Base-by-base conservation (phyloP, 75 land plant genomes). In the Selaginella moellendorffii region DNA sequence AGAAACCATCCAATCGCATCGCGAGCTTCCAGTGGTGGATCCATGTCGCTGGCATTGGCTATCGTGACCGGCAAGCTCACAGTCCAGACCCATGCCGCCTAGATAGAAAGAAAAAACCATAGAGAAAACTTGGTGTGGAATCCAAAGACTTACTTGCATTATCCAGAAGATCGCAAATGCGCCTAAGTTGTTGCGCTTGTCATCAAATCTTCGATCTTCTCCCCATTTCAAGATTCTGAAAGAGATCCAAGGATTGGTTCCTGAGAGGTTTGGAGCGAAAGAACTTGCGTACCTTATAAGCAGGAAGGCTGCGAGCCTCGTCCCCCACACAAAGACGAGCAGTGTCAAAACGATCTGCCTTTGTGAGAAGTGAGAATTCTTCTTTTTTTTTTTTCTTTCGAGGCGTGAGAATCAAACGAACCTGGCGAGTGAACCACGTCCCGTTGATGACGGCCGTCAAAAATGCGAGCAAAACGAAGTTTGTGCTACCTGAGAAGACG, bases 41-140 rank as follows among this genome's bases (percentile, higher is more conserved):
- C 65, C 66, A 74, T 65, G 63, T 72, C 66, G 68, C 85, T 88
- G 52, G 85, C 86, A 80, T 93, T 93, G 28, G 81, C 89, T 29
- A 93, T 31, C 54, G 96, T 93, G 1, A 93, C 85, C 26, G 98
- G 98, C 68, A 93, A 78, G 65, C 87, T 93, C 36, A 88, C 96
- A 54, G 90, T 82, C 98, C 98, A 93, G 10, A 88, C 98, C 98
- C 98, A 93, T 12, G 88, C 81, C 65, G 96, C 98, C 96, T 93
- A 30, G 31, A 30, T 63, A 29, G 24, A 1, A 8, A 2, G 22
- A 12, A 30, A 28, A 63, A 36, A 36, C 46, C 5, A 5, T 5
- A 36, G 10, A 36, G 14, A 5, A 36, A 36, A 36, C 46, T 36
- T 36, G 5, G 5, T 36, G 14, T 36, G 18, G 26, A 2, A 60